phyloP scores from a whole-genome alignment of 805 yeast genomes.

The Wickerhamiella lipophila region DNA sequence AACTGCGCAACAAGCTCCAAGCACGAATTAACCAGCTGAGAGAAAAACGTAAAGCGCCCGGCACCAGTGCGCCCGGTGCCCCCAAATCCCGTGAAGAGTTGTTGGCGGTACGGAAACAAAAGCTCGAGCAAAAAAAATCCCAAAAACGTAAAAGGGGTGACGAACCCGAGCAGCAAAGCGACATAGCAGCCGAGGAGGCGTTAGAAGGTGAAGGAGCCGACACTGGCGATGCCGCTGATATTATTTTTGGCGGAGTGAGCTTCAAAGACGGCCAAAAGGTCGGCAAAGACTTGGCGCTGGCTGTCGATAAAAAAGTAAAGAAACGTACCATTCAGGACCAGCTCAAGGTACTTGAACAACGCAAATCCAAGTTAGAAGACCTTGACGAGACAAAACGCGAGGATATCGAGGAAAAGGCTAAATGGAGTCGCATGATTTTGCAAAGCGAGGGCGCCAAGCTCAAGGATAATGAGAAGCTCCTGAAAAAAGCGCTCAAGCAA shows the following conservation, averaged over 20 bases:
- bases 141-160: slow-evolving; percentile 26
- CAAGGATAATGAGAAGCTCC: slow-evolving; percentile 77
- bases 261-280: slow-evolving; percentile 72
- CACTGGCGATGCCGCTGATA: slow-evolving; percentile 27
- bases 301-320: slow-evolving; percentile 39
- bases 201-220: slow-evolving; percentile 24
- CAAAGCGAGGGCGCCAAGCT: slow-evolving; percentile 82
- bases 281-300: slow-evolving; percentile 53
- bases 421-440: slow-evolving; percentile 74
- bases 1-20: slow-evolving; percentile 66
- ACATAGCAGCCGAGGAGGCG: slow-evolving; percentile 28
- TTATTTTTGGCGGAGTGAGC: slow-evolving; percentile 68
- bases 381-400: slow-evolving; percentile 51
- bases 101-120: slow-evolving; percentile 30
- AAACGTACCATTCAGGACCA: slow-evolving; percentile 88
- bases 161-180: slow-evolving; percentile 29
- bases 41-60: slow-evolving; percentile 85
- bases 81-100: slow-evolving; percentile 50
- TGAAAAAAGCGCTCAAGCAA: slow-evolving; percentile 73
- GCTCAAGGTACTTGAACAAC: slow-evolving; percentile 57
- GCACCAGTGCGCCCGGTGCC: slow-evolving; percentile 66
- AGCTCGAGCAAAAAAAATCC: slow-evolving; percentile 30
- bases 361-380: slow-evolving; percentile 47
- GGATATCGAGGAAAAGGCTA: slow-evolving; percentile 52
- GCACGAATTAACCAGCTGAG: slow-evolving; percentile 55